A percentile compares a stretch with the other conserved stretches of the same genome.
Conservation (phyloP, 495 filamentous ascomycete species). For the Aspergillus avenaceus region DNA sequence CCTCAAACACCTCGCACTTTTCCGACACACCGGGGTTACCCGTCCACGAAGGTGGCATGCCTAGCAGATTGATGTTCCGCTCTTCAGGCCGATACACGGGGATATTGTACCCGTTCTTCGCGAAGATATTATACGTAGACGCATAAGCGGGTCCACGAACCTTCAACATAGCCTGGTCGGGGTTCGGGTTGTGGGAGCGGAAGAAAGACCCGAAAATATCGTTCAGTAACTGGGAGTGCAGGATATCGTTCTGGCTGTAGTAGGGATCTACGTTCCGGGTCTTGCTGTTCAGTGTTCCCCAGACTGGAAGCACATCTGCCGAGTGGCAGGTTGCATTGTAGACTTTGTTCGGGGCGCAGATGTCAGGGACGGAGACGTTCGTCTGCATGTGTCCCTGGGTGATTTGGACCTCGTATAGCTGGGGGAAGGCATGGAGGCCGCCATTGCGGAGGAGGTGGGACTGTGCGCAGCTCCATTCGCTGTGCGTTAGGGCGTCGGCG, state of each 20-base stretch:
- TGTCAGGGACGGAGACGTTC: conserved; percentile 11
- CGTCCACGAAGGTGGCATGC: conserved; percentile 6
- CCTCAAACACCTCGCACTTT: conserved; percentile 23
- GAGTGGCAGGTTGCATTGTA: conserved; percentile 30
- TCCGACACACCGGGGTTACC: conserved; percentile 11
- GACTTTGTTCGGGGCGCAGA: conserved; percentile 25
- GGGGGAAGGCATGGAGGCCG: conserved; percentile 11
- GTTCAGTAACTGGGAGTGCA: conserved; percentile 24
- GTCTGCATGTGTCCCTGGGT: conserved; percentile 22
- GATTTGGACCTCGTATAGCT: conserved; percentile 22
- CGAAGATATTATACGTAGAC: conserved; percentile 7
- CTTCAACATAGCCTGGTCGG: conserved; percentile 8
- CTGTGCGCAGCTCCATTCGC: conserved; percentile 26
- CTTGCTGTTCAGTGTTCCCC: conserved; percentile 29
- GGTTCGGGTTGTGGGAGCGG: conserved; percentile 21
- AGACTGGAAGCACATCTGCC: conserved; percentile 24
- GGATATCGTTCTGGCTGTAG: conserved; percentile 14
- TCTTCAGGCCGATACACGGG: not conserved
- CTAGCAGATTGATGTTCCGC: conserved; percentile 15
- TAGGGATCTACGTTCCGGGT: conserved; percentile 24
- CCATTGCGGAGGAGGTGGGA: conserved; percentile 19
- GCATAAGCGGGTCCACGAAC: conserved; percentile 23
- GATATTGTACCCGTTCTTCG: conserved; percentile 7
- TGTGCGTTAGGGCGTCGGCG: conserved; percentile 17
- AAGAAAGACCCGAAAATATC: conserved; percentile 27